These are phyloP conservation scores for Trypanosoma mega DNA, from an alignment of 208 protist species.

Conservation along the genomic window DNA sequence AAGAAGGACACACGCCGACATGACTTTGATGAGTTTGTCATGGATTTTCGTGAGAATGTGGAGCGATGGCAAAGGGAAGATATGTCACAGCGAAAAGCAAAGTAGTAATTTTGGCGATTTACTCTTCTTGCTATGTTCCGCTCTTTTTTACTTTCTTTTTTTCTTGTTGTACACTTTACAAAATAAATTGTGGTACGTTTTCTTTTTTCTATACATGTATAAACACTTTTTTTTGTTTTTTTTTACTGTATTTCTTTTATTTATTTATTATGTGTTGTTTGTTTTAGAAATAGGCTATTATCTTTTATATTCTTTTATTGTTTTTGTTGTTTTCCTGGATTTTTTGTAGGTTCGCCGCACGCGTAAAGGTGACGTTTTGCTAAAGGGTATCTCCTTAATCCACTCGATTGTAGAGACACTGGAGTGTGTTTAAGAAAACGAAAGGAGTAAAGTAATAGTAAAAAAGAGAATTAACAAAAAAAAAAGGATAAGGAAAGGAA, in stretches of 20 bases:
- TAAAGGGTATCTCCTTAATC: too few species aligned
- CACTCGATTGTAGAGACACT: too few species aligned
- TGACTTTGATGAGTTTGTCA: constrained; percentile 82
- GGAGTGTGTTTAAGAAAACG: too few species aligned
- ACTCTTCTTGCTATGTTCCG: constrained; percentile 5
- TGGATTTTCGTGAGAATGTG: constrained; percentile 69
- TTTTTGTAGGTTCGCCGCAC: too few species aligned
- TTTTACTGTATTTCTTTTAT: not conserved
- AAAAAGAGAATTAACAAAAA: too few species aligned
- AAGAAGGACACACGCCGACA: constrained; percentile 78
- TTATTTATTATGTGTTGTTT: not conserved
- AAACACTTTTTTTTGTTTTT: not conserved
- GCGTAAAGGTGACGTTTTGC: too few species aligned
- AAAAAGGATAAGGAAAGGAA: too few species aligned
- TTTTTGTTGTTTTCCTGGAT: not conserved
- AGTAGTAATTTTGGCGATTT: constrained; percentile 2
- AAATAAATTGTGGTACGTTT: constrained; percentile 13
- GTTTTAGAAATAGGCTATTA: not conserved
- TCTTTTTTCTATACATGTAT: not conserved
- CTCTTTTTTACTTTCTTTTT: constrained; percentile 4
- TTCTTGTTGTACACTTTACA: constrained; percentile 1
- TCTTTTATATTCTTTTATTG: not conserved
- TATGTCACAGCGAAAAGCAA: constrained; percentile 31
- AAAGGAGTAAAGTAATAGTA: too few species aligned
- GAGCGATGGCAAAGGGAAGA: constrained; percentile 75